Base-by-base conservation (phyloP, 2,329 filamentous ascomycete species). In the Emergomyces africanus region DNA sequence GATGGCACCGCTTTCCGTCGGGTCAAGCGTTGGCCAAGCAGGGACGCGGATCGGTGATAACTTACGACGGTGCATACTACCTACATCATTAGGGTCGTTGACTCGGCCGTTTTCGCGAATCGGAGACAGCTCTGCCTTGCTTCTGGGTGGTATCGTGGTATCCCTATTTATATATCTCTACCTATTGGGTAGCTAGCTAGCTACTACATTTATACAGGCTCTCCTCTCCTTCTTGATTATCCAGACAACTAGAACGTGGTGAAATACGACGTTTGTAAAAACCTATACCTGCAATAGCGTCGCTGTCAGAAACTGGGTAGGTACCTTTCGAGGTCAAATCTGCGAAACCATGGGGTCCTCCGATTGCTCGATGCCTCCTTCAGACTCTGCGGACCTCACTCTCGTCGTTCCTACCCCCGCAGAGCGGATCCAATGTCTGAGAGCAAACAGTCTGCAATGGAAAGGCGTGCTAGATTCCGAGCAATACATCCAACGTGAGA, bases 401-500 rank as follows among this genome's bases (percentile, higher is more conserved):
- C 74, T 86, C 35, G 79, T 79, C 28, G 75, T 79, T 33, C 80
- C 82, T 2, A 83, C 80, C 1, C 71, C 74, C 20, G 73, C 77
- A 50, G 83, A 86, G 68, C 77, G 77, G 56, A 67, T 78, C 57
- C 74, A 76, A 44, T 79, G 79, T 57, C 77, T 78, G 64, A 76
- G 73, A 41, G 71, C 79, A 57, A 85, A 85, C 66, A 80, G 77
- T 59, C 67, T 69, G 1, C 77, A 79, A 65, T 86, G 83, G 83
- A 75, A 78, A 58, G 83, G 83, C 3, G 75, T 78, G 0, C 70
- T 86, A 23, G 73, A 76, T 14, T 61, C 80, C 2, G 74, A 81
- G 30, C 74, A 79, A 48, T 86, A 86, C 65, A 74, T 85, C 28
- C 75, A 76, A 15, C 80, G 83, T 55, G 83, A 86, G 68, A 70